phyloP scores from a whole-genome alignment of 306 rosid species.

The Cucurbita pepo region DNA sequence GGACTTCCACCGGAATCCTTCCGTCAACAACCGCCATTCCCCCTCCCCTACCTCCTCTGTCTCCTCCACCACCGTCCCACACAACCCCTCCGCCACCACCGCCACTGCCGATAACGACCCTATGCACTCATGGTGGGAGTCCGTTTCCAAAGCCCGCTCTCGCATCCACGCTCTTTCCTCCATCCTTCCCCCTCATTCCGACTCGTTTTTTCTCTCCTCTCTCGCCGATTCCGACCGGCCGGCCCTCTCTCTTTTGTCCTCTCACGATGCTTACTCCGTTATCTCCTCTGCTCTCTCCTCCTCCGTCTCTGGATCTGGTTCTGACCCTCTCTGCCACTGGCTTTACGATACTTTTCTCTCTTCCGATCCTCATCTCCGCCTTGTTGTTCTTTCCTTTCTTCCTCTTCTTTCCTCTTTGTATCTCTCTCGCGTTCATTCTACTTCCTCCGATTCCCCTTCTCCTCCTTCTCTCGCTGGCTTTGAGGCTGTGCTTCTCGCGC shows the following conservation, averaged over 20 bases:
- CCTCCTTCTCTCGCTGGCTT: conserved; percentile 66
- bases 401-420: conserved; percentile 73
- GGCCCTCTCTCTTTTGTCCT: conserved; percentile 83
- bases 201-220: conserved; percentile 29
- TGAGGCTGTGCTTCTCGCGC: conserved; percentile 80
- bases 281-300: conserved; percentile 33
- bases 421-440: conserved; percentile 58
- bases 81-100: conserved; percentile 11
- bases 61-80: conserved; percentile 10
- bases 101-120: conserved; percentile 33
- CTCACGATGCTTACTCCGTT: conserved; percentile 44
- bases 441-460: conserved; percentile 41
- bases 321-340: conserved; percentile 95
- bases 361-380: conserved; percentile 74
- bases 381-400: conserved; percentile 72
- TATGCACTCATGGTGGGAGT: conserved; percentile 55
- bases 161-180: conserved; percentile 73
- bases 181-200: conserved; percentile 28
- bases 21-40: conserved; percentile 9
- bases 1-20: conserved; percentile 36
- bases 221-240: conserved; percentile 97
- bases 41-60: conserved; percentile 22
- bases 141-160: no score
- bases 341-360: conserved; percentile 89
- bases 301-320: conserved; percentile 47